Evolutionary conservation across 139 green algal species (phyloP), one percentile per base, ranked within the genome.

Genomic region (Tetradesmus lagerheimii): DNA sequence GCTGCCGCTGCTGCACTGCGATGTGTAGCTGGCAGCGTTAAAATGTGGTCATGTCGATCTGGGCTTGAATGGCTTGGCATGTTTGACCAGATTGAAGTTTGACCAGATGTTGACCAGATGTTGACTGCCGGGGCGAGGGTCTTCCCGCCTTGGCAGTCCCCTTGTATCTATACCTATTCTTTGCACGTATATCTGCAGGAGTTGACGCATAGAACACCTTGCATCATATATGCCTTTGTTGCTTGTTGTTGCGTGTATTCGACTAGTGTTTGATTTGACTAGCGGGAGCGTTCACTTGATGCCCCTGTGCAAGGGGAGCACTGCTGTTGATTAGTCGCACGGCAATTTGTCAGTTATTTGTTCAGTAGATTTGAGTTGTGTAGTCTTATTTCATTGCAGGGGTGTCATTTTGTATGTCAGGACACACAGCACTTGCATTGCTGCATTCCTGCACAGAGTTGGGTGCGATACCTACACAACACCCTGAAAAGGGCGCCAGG

Each of bases 251-350:
- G 37, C 18, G 37, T 83, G 38, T 81, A 64, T 64, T 71, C 31
- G 57, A 71, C 57, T 71, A 71, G 57, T 31, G 57, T 71, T n/a
- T 31, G 3, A 71, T 71, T 71, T 71, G 57, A 71, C 57, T 71
- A 71, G 57, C 4, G 57, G 23, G 57, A 71, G 57, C 57, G 57
- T 31, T 9, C 41, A 29, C 77, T 50, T 41, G 6, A 29, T 67
- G 79, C 79, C 79, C 79, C 79, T 85, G 79, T 85, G 31, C 20
- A 85, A 85, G 79, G 79, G 79, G 79, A 85, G 79, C 41, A 83
- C 18, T 83, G 34, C 77, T 47, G 39, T 45, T n/a, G 34, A 31
- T n/a, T 71, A 71, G 76, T 45, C 35, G 18, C 37, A 53, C 41
- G 41, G 25, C 29, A 35, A 4, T 57, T 83, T 31, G 34, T 83